Percentiles rank a stretch among this genome's conserved stretches.
Evolutionary conservation across 164 flowering plant species (phyloP).

Genomic region (Annona squamosa): DNA sequence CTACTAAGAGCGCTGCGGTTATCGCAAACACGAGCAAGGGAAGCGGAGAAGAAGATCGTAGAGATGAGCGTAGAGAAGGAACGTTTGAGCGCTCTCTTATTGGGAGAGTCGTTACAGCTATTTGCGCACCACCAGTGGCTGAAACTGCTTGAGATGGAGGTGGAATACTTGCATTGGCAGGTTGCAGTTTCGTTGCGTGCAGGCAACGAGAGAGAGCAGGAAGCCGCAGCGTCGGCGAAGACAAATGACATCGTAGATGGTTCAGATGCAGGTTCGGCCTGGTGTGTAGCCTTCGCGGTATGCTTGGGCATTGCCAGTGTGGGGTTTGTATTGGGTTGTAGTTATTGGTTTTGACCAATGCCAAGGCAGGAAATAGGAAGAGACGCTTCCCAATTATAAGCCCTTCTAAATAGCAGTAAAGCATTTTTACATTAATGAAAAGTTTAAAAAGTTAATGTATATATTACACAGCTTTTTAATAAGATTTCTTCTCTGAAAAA

Average conservation of each 20-base stretch:
- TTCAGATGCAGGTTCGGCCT: conserved; percentile 2
- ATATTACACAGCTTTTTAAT: neutral
- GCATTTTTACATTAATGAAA: neutral
- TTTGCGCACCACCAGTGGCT: conserved; percentile 27
- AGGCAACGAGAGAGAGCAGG: conserved; percentile 1
- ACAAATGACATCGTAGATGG: neutral
- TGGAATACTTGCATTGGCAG: conserved; percentile 10
- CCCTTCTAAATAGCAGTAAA: too few relatives aligned
- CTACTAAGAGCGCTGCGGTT: conserved; percentile 25
- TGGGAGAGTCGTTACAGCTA: conserved; percentile 14
- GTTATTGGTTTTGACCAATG: conserved; percentile 1
- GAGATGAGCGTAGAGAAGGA: conserved; percentile 15
- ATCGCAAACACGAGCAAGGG: conserved; percentile 28
- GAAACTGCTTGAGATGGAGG: conserved; percentile 23
- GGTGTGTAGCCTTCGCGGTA: conserved; percentile 18
- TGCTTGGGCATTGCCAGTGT: conserved; percentile 24
- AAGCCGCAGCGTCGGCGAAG: neutral
- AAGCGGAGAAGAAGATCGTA: conserved; percentile 21
- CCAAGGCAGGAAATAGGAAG: neutral
- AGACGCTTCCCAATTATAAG: neutral
- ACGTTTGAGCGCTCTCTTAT: conserved; percentile 7
- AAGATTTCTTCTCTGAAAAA: neutral
- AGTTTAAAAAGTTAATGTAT: too few relatives aligned
- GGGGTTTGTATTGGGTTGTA: conserved; percentile 11
- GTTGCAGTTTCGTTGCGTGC: neutral